Evolutionary conservation across 306 rosid genomes (phyloP).

Genomic region (Vigna nakashimae): DNA sequence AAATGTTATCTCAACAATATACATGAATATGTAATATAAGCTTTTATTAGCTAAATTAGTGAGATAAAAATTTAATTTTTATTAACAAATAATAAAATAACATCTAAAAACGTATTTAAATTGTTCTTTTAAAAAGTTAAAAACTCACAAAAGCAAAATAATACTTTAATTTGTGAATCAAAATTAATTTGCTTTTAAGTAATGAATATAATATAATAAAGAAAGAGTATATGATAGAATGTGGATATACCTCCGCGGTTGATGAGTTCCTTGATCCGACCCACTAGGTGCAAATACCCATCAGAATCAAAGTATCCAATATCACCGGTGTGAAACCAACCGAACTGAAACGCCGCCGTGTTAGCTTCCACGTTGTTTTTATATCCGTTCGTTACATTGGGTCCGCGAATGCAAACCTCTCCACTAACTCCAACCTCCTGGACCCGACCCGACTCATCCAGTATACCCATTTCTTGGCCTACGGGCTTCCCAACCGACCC

Average conservation of each 20-base stretch:
- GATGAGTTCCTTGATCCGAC: conserved; percentile 93
- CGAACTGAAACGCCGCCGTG: conserved; percentile 64
- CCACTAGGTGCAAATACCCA: conserved; percentile 91
- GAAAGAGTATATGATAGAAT: not conserved
- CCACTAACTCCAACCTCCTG: conserved; percentile 48
- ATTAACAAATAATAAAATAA: no score
- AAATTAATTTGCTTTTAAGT: not conserved
- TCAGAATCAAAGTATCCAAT: conserved; percentile 79
- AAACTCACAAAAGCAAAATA: not conserved
- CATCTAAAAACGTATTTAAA: no score
- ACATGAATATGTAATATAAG: no score
- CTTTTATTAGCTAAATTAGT: no score
- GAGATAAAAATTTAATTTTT: no score
- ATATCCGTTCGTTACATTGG: conserved; percentile 84
- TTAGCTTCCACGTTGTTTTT: conserved; percentile 79
- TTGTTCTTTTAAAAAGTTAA: not conserved
- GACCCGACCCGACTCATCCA: conserved; percentile 62
- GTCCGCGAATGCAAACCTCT: conserved; percentile 87
- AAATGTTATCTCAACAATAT: no score
- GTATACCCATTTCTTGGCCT: conserved; percentile 78
- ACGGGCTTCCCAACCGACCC: conserved; percentile 90
- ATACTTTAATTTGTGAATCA: no score
- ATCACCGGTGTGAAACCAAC: conserved; percentile 95
- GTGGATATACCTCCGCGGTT: conserved; percentile 83
- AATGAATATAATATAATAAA: not conserved